Percentiles rank a stretch among this genome's conserved stretches.
These are phyloP conservation scores for Paraconiothyrium brasiliense DNA, from an alignment of 2,329 filamentous ascomycete genomes.

Conservation along the genomic window DNA sequence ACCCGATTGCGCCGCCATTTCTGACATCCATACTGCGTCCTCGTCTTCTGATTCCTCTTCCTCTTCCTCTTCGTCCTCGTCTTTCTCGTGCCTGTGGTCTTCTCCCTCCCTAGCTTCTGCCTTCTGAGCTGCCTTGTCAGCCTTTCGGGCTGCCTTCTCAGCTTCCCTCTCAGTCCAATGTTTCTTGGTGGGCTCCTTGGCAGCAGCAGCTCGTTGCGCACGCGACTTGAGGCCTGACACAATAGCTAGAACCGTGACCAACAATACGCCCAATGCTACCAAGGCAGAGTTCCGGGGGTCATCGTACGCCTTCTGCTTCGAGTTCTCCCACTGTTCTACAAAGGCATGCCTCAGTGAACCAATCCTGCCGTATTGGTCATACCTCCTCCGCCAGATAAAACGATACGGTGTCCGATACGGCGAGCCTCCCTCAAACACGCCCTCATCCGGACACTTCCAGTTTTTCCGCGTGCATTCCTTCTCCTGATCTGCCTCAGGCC, in stretches of 20 bases:
- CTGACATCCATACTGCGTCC: conserved; percentile 4
- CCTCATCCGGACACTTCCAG: conserved; percentile 29
- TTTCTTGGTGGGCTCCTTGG: background rate
- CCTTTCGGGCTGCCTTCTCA: background rate
- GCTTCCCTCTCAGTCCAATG: background rate
- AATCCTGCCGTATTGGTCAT: conserved; percentile 29
- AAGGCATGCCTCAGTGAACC: conserved; percentile 28
- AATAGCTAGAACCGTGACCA: conserved; percentile 15
- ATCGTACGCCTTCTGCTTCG: conserved; percentile 14
- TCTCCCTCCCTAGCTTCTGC: background rate
- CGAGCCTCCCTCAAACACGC: conserved; percentile 19
- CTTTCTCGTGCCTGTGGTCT: background rate
- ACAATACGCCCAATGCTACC: conserved; percentile 22
- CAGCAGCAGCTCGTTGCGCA: background rate
- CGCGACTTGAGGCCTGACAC: conserved; percentile 8
- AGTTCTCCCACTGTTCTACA: conserved; percentile 14
- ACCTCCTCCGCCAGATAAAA: conserved; percentile 30
- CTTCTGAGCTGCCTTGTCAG: background rate
- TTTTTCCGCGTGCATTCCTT: conserved; percentile 22
- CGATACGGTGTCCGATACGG: conserved; percentile 25
- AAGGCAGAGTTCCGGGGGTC: conserved; percentile 21
- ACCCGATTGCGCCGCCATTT: conserved; percentile 5
- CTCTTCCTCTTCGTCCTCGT: background rate
- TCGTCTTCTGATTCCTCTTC: conserved; percentile 12
- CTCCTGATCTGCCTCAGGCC: conserved; percentile 17